Base-by-base conservation (phyloP, 2,329 filamentous ascomycete species). In the Stachybotrys chartarum region DNA sequence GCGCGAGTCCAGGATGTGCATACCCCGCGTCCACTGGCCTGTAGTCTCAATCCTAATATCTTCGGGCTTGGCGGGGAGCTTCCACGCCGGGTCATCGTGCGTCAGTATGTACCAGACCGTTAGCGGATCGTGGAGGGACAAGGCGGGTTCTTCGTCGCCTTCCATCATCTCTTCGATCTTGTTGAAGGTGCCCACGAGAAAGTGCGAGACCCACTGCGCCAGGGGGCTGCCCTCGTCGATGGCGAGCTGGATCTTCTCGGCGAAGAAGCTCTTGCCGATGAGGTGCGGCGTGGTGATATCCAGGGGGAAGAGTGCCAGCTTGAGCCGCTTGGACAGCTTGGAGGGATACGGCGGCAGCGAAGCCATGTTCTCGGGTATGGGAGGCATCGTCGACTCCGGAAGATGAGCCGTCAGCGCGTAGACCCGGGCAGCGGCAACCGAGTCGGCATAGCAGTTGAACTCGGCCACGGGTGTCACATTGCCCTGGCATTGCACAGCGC, bases 361-460 rank as follows among this genome's bases (percentile, higher is more conserved):
- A 5, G 77, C 71, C 56, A 78, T 74, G 54, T 72, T 74, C 54
- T 72, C 69, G 42, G 82, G 78, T 12, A 85, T 73, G 0, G 86
- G 84, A 1, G 94, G 91, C 80, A 97, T 89, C 5, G 91, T 97
- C 3, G 86, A 88, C 12, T 79, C 72, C 1, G 94, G 94, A 39
- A 75, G 84, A 6, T 79, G 82, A 1, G 88, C 91, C 0, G 89
- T 91, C 59, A 94, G 76, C 7, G 90, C 88, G 66, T 87, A 92
- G 17, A 94, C 81, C 14, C 88, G 81, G 11, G 90, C 89, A 0
- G 88, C 83, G 31, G 90, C 88, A 46, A 90, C 80, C 18, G 88
- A 79, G 69, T 99, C 95, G 56, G 94, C 92, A 66, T 91, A 96
- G 56, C 88, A 88, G 76, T 99, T 99, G 81, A 99, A 99, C 70